These are phyloP conservation scores for Phytophthora constricta DNA, from an alignment of 352 stramenopile genomes.

Conservation along the genomic window DNA sequence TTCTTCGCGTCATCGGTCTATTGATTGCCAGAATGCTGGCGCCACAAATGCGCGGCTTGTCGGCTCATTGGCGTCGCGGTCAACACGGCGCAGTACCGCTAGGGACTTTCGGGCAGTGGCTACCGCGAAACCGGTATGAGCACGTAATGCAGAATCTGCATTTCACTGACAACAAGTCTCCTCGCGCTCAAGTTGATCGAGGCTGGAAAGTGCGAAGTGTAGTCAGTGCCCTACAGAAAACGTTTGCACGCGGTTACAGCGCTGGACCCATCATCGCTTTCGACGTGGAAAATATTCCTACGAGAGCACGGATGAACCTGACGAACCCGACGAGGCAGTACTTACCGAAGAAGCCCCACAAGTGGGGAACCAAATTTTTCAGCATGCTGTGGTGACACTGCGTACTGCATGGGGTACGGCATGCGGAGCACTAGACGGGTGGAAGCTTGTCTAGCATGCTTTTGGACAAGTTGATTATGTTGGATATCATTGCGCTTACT, in stretches of 20 bases:
- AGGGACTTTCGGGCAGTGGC: slow-evolving; percentile 1
- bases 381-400: neutral
- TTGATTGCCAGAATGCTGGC: neutral
- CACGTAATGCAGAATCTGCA: slow-evolving; percentile 11
- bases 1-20: neutral
- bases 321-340: neutral
- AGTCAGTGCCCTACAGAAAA: neutral
- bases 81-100: neutral
- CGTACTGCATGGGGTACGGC: neutral
- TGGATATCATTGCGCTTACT: neutral
- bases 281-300: neutral
- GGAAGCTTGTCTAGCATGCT: neutral
- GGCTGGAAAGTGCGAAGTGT: neutral
- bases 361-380: neutral
- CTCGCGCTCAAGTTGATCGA: neutral
- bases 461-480: too few species aligned
- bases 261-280: neutral
- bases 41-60: neutral
- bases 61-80: neutral
- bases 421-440: neutral
- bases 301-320: neutral
- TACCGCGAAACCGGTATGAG: neutral
- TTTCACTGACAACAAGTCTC: slow-evolving; percentile 9
- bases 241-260: neutral
- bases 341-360: neutral